Base-by-base conservation (phyloP, 345 rosid species). In the Pistacia atlantica region DNA sequence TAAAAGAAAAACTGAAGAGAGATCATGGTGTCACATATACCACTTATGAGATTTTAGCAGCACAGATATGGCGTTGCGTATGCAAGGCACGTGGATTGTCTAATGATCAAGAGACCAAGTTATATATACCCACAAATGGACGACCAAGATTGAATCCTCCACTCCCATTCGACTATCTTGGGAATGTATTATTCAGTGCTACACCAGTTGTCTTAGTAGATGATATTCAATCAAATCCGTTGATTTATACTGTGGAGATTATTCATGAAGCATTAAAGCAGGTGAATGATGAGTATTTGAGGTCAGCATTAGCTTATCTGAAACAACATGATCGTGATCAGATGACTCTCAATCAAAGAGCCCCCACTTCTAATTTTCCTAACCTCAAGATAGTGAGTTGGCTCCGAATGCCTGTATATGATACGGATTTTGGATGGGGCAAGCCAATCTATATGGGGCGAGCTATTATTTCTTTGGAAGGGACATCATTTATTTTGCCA, bases 361-460 rank as follows among this genome's bases (percentile, higher is more conserved):
- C 80, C 68, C 80, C 84, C 5, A 91, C 88, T n/a, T 90, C 84
- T 51, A 59, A 51, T 77, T 87, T 85, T 60, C 91, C 94, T 3
- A 94, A 91, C 77, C 88, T 87, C 4, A 83, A 87, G 69, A 82
- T 87, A 69, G 82, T 80, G 0, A 90, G 84, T 68, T 87, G 86
- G 90, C 79, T 56, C 45, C 60, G 85, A 77, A 74, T 87, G 28
- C 87, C 89, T 45, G 10, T 45, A 2, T 45, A 45, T 45, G 49
- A 45, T 4, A 10, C 49, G 10, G 49, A 45, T 45, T 45, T 45
- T 45, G 49, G 49, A 45, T 45, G 49, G 49, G 49, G 49, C 10
- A 5, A 10, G 5, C 49, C 49, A 45, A 10, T 45, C 8, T 45
- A 4, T 10, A 45, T 45, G 49, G 49, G 49, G 49, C 49, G 10